Evolutionary conservation across 805 yeast genomes (phyloP).

Genomic region (Komagataella populi): DNA sequence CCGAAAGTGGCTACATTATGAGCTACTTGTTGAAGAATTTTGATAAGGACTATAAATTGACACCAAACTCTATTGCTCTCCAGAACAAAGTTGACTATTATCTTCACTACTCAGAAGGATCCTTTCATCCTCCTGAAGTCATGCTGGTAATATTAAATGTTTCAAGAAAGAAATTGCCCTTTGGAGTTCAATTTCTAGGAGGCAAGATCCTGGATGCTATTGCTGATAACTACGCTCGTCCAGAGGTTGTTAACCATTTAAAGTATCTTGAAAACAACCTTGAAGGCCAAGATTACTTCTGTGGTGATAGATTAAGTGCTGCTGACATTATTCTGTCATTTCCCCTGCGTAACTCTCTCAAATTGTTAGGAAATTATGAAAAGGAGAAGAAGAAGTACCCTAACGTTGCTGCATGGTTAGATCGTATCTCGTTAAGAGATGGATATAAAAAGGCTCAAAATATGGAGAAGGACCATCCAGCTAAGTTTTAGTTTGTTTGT

Average conservation of each 20-base stretch:
- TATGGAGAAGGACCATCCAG: background rate
- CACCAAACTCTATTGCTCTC: constrained; percentile 23
- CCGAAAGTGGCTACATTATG: constrained; percentile 50
- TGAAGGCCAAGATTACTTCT: constrained; percentile 24
- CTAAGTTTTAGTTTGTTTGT: background rate
- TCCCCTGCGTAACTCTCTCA: constrained; percentile 16
- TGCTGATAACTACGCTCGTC: constrained; percentile 32
- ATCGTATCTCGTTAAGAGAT: background rate
- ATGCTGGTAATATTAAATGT: constrained; percentile 15
- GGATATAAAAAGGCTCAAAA: background rate
- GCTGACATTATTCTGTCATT: constrained; percentile 44
- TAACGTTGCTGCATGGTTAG: background rate
- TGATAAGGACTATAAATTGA: constrained; percentile 26
- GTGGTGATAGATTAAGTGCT: constrained; percentile 33
- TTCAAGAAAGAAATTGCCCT: constrained; percentile 30
- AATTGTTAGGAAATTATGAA: constrained; percentile 6
- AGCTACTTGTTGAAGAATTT: constrained; percentile 35
- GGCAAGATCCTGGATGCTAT: constrained; percentile 28
- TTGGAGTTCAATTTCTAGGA: constrained; percentile 31
- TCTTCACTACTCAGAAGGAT: constrained; percentile 48
- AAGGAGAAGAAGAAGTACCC: background rate
- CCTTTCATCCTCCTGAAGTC: constrained; percentile 27
- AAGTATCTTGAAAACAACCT: constrained; percentile 26
- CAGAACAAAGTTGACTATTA: constrained; percentile 33
- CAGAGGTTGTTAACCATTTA: constrained; percentile 28